Conservation (phyloP, 2,329 filamentous ascomycete genomes). For the Teratosphaeria destructans region DNA sequence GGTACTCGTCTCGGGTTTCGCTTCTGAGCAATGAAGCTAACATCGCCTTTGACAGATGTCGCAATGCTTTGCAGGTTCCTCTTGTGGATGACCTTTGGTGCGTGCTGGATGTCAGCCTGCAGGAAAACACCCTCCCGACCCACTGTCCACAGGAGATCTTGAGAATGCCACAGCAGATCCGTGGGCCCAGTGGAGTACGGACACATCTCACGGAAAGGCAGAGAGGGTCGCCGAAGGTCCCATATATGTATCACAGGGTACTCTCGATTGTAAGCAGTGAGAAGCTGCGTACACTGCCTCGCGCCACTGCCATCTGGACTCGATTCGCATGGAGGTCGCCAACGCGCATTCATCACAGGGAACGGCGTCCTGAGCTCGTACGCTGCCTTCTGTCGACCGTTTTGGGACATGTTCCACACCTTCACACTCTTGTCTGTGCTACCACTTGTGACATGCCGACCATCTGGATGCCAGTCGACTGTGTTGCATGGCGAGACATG, state of each 20-base stretch:
- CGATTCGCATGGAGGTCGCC: conserved; percentile 50
- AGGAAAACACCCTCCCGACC: conserved; percentile 51
- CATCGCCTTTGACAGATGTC: conserved; percentile 47
- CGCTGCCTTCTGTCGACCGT: conserved; percentile 47
- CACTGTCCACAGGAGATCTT: conserved; percentile 55
- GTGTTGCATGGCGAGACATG: conserved; percentile 48
- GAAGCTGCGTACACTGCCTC: conserved; percentile 52
- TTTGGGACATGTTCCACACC: conserved; percentile 53
- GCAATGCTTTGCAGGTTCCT: conserved; percentile 47
- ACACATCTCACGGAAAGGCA: conserved; percentile 53
- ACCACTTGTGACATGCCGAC: conserved; percentile 53
- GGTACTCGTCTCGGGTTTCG: conserved; percentile 32
- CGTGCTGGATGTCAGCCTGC: conserved; percentile 52
- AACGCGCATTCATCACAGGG: conserved; percentile 51
- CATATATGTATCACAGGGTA: conserved; percentile 53
- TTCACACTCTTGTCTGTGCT: conserved; percentile 52
- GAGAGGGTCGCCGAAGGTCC: conserved; percentile 51
- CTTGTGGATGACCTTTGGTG: conserved; percentile 48
- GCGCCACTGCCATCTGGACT: conserved; percentile 41
- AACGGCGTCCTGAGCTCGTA: conserved; percentile 51
- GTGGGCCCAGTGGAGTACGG: conserved; percentile 45
- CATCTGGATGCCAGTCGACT: conserved; percentile 58
- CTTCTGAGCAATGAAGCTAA: conserved; percentile 45
- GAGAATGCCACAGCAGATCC: conserved; percentile 54
- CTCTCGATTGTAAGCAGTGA: conserved; percentile 52